Evolutionary conservation across 202 grass and related monocot species (phyloP).

Genomic region (Carex sylvatica): DNA sequence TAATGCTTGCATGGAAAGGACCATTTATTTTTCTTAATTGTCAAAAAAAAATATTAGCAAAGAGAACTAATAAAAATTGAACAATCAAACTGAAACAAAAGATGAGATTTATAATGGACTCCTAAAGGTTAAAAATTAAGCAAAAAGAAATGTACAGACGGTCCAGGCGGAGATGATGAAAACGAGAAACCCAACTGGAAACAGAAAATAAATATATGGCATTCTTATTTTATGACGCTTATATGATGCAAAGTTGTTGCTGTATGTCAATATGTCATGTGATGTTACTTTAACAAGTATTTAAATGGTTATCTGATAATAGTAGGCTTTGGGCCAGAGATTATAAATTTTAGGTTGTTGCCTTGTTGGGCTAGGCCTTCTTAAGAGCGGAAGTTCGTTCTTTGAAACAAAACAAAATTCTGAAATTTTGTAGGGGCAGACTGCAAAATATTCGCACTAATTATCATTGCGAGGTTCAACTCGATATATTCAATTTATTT

Average conservation of each 20-base stretch:
- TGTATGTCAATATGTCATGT: neutral
- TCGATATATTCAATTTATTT: neutral
- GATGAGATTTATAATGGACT: too few species aligned
- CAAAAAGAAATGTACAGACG: neutral
- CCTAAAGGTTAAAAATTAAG: neutral
- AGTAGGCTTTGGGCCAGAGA: too few species aligned
- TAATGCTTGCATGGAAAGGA: too few species aligned
- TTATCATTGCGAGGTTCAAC: neutral
- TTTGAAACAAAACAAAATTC: neutral
- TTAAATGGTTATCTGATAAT: too few species aligned
- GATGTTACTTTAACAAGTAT: too few species aligned
- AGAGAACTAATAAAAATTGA: neutral
- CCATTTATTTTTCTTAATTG: too few species aligned
- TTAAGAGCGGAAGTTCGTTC: too few species aligned
- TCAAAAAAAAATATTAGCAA: neutral
- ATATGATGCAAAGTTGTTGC: slow-evolving; percentile 18
- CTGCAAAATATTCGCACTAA: neutral
- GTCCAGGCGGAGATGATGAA: neutral
- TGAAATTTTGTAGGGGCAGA: neutral
- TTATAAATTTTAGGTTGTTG: too few species aligned
- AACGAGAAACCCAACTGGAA: neutral
- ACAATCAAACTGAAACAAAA: too few species aligned
- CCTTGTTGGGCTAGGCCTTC: too few species aligned
- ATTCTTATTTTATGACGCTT: neutral
- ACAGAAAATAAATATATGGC: neutral